Percentiles rank a stretch among this genome's conserved stretches.
Conservation (phyloP, 495 filamentous ascomycete species). For the Paragyromitra xinjiangensis region DNA sequence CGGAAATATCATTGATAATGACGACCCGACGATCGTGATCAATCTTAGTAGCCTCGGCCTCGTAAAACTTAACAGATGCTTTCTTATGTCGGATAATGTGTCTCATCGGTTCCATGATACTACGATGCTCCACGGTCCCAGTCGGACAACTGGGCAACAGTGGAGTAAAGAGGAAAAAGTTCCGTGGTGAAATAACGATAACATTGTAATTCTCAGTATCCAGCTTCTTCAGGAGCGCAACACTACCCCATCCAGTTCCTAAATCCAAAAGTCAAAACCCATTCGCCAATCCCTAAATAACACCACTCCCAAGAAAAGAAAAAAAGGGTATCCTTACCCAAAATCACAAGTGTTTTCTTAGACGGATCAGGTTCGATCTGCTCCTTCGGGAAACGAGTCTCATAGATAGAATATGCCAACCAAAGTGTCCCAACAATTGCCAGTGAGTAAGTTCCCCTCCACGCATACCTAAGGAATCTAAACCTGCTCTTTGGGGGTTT, state of each 20-base stretch:
- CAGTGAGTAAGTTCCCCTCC: constrained; percentile 78
- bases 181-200: constrained; percentile 92
- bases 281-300: neutral
- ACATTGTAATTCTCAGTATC: constrained; percentile 99
- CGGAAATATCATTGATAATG: constrained; percentile 87
- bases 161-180: constrained; percentile 99
- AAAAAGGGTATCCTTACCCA: constrained; percentile 70
- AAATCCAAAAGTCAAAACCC: constrained; percentile 3
- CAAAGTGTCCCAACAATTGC: constrained; percentile 72
- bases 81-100: constrained; percentile 94
- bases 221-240: constrained; percentile 96
- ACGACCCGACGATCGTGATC: constrained; percentile 90
- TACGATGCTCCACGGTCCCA: constrained; percentile 96
- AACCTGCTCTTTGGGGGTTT: constrained; percentile 58
- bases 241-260: constrained; percentile 92
- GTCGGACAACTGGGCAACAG: constrained; percentile 96
- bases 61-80: constrained; percentile 91
- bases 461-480: constrained; percentile 71
- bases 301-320: neutral
- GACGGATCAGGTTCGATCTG: constrained; percentile 80
- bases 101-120: constrained; percentile 98
- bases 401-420: constrained; percentile 81
- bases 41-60: constrained; percentile 96
- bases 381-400: constrained; percentile 79
- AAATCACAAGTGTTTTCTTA: constrained; percentile 97